These are phyloP conservation scores for Suhomyces bokatorum DNA, from an alignment of 1,139 yeast genomes.

Conservation along the genomic window DNA sequence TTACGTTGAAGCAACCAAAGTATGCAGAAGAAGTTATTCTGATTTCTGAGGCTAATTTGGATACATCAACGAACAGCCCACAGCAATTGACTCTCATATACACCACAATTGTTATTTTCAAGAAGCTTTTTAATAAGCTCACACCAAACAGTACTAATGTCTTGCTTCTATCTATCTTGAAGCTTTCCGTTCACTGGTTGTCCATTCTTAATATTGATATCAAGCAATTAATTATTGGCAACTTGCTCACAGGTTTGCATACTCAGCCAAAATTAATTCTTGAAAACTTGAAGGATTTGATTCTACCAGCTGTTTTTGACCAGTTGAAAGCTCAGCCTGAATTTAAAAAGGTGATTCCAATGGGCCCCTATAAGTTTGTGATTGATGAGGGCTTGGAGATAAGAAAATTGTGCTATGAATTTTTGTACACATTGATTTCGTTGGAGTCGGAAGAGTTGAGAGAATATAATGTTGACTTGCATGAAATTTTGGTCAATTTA, in stretches of 20 bases:
- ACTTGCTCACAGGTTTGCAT: conserved; percentile 61
- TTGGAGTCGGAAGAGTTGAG: conserved; percentile 23
- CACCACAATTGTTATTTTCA: conserved; percentile 36
- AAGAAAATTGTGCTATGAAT: conserved; percentile 72
- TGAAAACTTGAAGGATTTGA: conserved; percentile 14
- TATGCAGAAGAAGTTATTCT: conserved; percentile 21
- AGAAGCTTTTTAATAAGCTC: conserved; percentile 30
- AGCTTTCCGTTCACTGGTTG: conserved; percentile 14
- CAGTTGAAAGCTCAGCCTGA: conserved; percentile 59
- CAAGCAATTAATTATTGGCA: conserved; percentile 60
- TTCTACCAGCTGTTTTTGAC: conserved; percentile 50
- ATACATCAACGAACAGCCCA: neutral
- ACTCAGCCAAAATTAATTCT: conserved; percentile 27
- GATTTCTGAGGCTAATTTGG: conserved; percentile 7
- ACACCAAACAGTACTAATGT: conserved; percentile 13
- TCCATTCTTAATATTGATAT: conserved; percentile 35
- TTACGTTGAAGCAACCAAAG: conserved; percentile 10
- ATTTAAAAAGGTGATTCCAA: conserved; percentile 66
- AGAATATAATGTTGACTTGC: conserved; percentile 21
- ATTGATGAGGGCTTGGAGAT: conserved; percentile 78
- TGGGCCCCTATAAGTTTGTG: conserved; percentile 87
- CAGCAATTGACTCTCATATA: conserved; percentile 22
- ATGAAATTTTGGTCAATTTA: conserved; percentile 29
- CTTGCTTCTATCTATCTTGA: conserved; percentile 14
- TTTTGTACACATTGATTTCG: conserved; percentile 55